Evolutionary conservation across 2,329 filamentous ascomycete genomes (phyloP).

Genomic region (Fusarium sambucinum): DNA sequence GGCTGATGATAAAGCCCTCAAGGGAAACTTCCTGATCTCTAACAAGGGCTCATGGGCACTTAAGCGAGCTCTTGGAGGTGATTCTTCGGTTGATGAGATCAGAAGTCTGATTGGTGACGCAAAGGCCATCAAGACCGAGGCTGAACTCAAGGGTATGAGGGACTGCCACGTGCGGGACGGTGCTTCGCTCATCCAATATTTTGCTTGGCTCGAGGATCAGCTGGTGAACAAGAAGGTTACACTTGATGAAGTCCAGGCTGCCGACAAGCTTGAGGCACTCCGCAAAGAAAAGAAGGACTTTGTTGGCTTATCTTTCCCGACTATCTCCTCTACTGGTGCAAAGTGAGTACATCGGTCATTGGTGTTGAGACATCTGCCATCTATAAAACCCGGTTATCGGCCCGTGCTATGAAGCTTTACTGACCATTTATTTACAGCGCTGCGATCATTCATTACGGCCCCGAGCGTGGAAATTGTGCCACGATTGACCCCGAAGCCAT

Average conservation of each 20-base stretch:
- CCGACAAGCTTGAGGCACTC: slow-evolving; percentile 86
- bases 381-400: neutral
- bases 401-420: neutral
- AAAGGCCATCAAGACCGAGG: slow-evolving; percentile 94
- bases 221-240: slow-evolving; percentile 77
- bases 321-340: slow-evolving; percentile 93
- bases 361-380: neutral
- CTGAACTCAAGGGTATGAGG: slow-evolving; percentile 91
- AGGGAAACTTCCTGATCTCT: slow-evolving; percentile 83
- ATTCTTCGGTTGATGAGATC: slow-evolving; percentile 85
- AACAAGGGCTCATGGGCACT: slow-evolving; percentile 94
- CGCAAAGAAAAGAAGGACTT: slow-evolving; percentile 78
- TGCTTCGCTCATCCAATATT: slow-evolving; percentile 89
- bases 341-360: slow-evolving; percentile 62
- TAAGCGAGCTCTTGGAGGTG: slow-evolving; percentile 85
- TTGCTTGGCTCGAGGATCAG: slow-evolving; percentile 96
- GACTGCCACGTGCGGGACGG: slow-evolving; percentile 94
- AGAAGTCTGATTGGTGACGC: slow-evolving; percentile 89
- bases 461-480: slow-evolving; percentile 84
- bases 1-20: slow-evolving; percentile 46
- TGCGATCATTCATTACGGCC: slow-evolving; percentile 95
- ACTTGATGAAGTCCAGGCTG: slow-evolving; percentile 90
- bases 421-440: slow-evolving; percentile 67
- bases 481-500: slow-evolving; percentile 85
- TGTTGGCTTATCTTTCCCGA: slow-evolving; percentile 92